Evolutionary conservation across 208 protist species (phyloP), one percentile per base, ranked within the genome.

Genomic region (Acanthamoeba culbertsoni): DNA sequence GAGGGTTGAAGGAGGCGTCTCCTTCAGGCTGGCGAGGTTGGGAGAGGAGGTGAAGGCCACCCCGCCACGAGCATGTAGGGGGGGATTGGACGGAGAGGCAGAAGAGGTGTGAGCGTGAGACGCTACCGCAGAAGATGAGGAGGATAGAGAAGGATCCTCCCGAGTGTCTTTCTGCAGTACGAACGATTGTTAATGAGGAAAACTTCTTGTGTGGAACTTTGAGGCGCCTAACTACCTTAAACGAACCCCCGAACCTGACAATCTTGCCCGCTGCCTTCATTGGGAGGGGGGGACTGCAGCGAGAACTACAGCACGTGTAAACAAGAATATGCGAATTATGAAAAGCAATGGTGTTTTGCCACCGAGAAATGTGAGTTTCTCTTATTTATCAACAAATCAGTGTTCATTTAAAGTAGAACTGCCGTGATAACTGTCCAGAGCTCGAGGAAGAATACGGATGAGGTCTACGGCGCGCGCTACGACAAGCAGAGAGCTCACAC

Each of bases 211-310:
- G 55, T 35, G 57, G 1, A 12, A 4, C 53, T 14, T 62, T 62
- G 53, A n/a, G n/a, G n/a, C n/a, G n/a, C n/a, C n/a, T n/a, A n/a
- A n/a, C n/a, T n/a, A n/a, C n/a, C n/a, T n/a, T n/a, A n/a, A n/a
- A n/a, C 6, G 63, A 73, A 14, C 33, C n/a, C 1, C 71, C 71
- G 53, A 82, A 82, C 14, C 71, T 37, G 23, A 82, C 71, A 26
- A 82, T 82, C 71, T 82, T 82, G 71, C 71, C 71, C n/a, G 71
- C 71, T 28, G 71, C 43, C 71, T 82, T 82, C 71, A 82, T 82
- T 10, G 12, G 12, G 14, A 33, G 23, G 59, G 14, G 59, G 59
- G 14, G 59, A 68, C 23, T 6, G 59, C 14, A 68, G 48, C 18
- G 48, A 55, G 48, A 55, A 55, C 12, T n/a, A n/a, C n/a, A n/a